These are phyloP conservation scores for Xylariales sp. DNA, from an alignment of 2,329 filamentous ascomycete species.

Conservation along the genomic window DNA sequence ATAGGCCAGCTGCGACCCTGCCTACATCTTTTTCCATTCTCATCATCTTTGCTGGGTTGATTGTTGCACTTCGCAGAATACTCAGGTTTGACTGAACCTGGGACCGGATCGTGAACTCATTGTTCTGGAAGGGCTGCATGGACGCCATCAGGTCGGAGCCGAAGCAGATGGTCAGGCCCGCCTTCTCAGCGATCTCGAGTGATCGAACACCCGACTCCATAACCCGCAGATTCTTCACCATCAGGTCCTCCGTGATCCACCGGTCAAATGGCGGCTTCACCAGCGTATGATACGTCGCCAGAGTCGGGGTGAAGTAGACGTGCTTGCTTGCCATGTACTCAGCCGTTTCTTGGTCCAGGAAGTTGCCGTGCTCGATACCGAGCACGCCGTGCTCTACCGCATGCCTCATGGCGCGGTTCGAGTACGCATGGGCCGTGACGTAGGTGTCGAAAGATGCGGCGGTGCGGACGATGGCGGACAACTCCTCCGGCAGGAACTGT, in stretches of 20 bases:
- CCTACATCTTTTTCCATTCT: not conserved
- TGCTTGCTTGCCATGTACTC: not conserved
- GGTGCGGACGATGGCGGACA: not conserved
- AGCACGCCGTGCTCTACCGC: not conserved
- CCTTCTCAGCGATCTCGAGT: not conserved
- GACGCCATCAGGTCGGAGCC: not conserved
- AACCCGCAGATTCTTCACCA: not conserved
- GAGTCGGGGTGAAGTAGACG: not conserved
- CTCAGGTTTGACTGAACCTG: not conserved
- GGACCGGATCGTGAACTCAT: not conserved
- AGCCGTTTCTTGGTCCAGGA: not conserved
- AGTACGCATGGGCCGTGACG: not conserved
- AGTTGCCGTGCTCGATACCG: not conserved
- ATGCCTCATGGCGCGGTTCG: not conserved
- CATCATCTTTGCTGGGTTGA: not conserved
- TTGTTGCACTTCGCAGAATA: not conserved
- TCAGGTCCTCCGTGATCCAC: too few relatives aligned
- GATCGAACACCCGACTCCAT: not conserved
- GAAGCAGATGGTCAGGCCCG: not conserved
- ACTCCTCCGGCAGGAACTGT: not conserved
- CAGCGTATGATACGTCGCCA: not conserved
- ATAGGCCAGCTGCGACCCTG: not conserved
- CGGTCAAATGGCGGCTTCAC: too few relatives aligned
- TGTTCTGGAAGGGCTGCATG: not conserved
- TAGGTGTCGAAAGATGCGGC: slow-evolving; percentile 1